phyloP scores from a whole-genome alignment of 495 filamentous ascomycete genomes.

The Cudoniella acicularis region DNA sequence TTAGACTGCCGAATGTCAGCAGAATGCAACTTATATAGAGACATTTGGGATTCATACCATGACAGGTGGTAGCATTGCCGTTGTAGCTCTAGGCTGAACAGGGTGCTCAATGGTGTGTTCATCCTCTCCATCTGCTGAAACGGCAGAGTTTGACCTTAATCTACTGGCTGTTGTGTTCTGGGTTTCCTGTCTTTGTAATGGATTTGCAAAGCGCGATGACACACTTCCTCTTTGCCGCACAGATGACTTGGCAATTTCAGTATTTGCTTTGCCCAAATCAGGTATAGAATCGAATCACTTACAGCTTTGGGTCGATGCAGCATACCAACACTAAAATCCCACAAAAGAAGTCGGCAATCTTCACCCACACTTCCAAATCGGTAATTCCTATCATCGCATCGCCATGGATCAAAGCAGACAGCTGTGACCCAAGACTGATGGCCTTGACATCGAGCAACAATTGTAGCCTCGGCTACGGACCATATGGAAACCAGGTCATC shows the following conservation, averaged over 20 bases:
- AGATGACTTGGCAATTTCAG: constrained; percentile 40
- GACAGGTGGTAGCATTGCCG: constrained; percentile 88
- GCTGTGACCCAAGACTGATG: constrained; percentile 94
- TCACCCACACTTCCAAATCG: constrained; percentile 94
- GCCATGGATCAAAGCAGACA: constrained; percentile 93
- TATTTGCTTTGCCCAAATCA: no score
- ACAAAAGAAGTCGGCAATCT: constrained; percentile 83
- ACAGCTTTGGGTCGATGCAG: constrained; percentile 82
- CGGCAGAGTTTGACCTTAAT: constrained; percentile 61
- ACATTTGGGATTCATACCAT: constrained; percentile 53
- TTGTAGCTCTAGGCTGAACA: constrained; percentile 74
- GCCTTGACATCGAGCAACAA: constrained; percentile 89
- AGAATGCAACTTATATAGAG: not conserved
- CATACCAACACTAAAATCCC: constrained; percentile 98
- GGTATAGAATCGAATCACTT: constrained; percentile 30
- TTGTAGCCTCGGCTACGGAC: constrained; percentile 75
- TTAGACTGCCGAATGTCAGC: constrained; percentile 58
- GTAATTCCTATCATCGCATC: constrained; percentile 92
- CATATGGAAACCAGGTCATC: constrained; percentile 95
- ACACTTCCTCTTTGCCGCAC: constrained; percentile 59
- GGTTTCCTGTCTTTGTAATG: constrained; percentile 43
- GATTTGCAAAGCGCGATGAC: constrained; percentile 45
- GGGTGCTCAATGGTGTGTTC: constrained; percentile 59
- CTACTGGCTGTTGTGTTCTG: constrained; percentile 52
- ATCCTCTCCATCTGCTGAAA: constrained; percentile 43